Evolutionary conservation across 2,329 filamentous ascomycete genomes (phyloP).

Genomic region (Claviceps humidiphila): DNA sequence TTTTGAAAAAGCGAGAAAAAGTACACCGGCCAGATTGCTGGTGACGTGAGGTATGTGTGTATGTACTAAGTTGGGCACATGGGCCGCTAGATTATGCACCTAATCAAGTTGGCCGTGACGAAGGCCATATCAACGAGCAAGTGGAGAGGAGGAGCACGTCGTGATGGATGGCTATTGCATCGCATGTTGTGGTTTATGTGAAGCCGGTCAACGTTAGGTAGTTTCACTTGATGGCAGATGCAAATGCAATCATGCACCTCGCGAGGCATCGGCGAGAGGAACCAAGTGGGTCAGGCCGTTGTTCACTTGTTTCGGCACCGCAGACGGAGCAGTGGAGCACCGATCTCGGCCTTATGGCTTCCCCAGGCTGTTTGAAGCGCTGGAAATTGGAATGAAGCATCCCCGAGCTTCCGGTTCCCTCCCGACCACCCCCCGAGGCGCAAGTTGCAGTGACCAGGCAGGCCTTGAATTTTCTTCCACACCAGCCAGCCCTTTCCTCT

Average conservation of each 20-base stretch:
- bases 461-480: conserved; percentile 2
- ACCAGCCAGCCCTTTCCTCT: conserved; percentile 7
- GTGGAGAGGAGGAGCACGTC: no score
- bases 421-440: not conserved
- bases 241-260: no score
- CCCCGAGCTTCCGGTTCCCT: not conserved
- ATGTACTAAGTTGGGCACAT: not conserved
- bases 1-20: not conserved
- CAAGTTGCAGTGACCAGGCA: conserved; percentile 1
- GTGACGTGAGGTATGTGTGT: not conserved
- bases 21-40: not conserved
- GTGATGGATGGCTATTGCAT: no score
- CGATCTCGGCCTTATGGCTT: conserved; percentile 1
- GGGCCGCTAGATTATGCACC: not conserved
- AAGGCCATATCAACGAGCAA: no score
- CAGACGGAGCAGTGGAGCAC: not conserved
- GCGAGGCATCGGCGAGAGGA: no score
- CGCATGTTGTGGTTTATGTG: no score
- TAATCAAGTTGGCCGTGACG: not conserved
- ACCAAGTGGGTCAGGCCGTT: no score
- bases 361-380: no score
- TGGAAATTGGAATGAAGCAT: no score
- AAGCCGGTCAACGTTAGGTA: no score
- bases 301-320: not conserved
- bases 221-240: no score